phyloP scores from a whole-genome alignment of 2,329 filamentous ascomycete genomes.

The Orbilia quercus region DNA sequence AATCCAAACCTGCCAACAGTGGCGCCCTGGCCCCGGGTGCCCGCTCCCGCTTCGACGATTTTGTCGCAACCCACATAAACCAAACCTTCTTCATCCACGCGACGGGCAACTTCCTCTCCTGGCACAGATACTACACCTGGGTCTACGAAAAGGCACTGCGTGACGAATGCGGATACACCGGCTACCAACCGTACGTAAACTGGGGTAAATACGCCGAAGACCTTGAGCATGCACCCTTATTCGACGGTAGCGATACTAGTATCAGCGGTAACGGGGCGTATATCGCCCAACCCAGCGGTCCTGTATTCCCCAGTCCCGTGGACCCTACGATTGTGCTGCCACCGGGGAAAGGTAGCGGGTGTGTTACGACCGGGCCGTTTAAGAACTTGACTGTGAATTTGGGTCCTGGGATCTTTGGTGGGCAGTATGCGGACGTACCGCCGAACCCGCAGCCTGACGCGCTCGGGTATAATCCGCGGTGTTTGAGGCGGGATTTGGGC shows the following conservation, averaged over 20 bases:
- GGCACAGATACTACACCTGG: conserved; percentile 65
- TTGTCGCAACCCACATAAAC: conserved; percentile 61
- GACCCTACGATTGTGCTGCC: conserved; percentile 64
- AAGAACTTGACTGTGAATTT: conserved; percentile 64
- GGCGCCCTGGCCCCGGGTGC: conserved; percentile 49
- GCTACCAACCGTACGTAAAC: conserved; percentile 66
- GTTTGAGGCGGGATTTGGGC: conserved; percentile 63
- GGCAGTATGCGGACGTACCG: conserved; percentile 29
- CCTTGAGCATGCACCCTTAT: conserved; percentile 65
- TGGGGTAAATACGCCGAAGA: conserved; percentile 64
- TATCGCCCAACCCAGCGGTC: conserved; percentile 59
- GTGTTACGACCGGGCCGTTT: conserved; percentile 62
- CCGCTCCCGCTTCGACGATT: conserved; percentile 60
- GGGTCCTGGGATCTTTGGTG: conserved; percentile 59
- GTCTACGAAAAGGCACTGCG: conserved; percentile 63
- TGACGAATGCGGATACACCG: conserved; percentile 65
- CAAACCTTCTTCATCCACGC: conserved; percentile 61
- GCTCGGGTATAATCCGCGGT: conserved; percentile 62
- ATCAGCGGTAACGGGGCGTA: conserved; percentile 66
- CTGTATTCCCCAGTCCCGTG: conserved; percentile 39
- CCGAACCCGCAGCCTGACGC: conserved; percentile 49
- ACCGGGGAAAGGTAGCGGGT: conserved; percentile 63
- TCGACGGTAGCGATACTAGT: conserved; percentile 66
- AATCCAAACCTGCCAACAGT: conserved; percentile 59
- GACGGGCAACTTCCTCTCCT: conserved; percentile 63